A percentile compares a stretch with the other conserved stretches of the same genome.
Conservation (phyloP, 768 basidiomycete species). For the Hericium rajendrae region DNA sequence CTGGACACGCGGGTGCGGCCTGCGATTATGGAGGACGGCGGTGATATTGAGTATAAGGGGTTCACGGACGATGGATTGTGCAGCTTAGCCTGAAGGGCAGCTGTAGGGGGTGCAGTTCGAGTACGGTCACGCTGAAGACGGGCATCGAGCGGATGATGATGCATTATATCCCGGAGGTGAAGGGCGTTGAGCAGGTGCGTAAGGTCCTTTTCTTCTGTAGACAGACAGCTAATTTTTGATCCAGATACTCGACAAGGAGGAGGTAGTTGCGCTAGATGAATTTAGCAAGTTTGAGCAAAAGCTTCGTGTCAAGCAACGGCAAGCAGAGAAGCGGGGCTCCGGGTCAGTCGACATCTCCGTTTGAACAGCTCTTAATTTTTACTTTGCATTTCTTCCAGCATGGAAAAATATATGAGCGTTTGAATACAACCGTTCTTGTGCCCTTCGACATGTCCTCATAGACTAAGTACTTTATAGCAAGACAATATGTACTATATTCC, state of each 20-base stretch:
- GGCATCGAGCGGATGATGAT: slow-evolving; percentile 98
- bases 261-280: slow-evolving; percentile 76
- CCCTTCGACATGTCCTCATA: not conserved
- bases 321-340: slow-evolving; percentile 33
- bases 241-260: slow-evolving; percentile 86
- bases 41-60: slow-evolving; percentile 93
- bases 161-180: slow-evolving; percentile 97
- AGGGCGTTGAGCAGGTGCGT: slow-evolving; percentile 78
- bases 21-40: slow-evolving; percentile 98
- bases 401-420: slow-evolving; percentile 79
- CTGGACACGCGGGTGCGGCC: slow-evolving; percentile 92
- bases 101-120: slow-evolving; percentile 91
- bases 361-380: not conserved
- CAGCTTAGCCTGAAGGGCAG: slow-evolving; percentile 92
- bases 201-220: not conserved
- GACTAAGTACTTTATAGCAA: no score
- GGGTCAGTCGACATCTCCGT: slow-evolving; percentile 30
- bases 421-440: slow-evolving; percentile 21
- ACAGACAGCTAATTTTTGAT: not conserved
- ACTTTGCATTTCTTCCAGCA: slow-evolving; percentile 29
- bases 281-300: slow-evolving; percentile 81
- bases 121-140: slow-evolving; percentile 89
- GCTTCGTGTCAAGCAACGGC: slow-evolving; percentile 21
- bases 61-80: slow-evolving; percentile 82
- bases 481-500: no score